Base-by-base conservation (phyloP, 106 monocot species). In the Dendrobium huoshanense region DNA sequence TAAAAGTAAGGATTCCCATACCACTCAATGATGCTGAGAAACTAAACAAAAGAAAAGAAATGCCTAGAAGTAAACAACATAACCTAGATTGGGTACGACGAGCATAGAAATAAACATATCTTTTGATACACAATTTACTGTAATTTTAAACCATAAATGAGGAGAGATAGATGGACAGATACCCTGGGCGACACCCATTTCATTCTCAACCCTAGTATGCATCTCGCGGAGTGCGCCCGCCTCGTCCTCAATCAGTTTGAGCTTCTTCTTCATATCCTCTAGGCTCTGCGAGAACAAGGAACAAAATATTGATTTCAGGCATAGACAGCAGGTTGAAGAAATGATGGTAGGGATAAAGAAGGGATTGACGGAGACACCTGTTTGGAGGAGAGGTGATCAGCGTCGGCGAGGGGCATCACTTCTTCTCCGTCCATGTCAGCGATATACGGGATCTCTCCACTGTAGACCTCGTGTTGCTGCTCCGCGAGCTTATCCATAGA, bases 171-270 rank as follows among this genome's bases (percentile, higher is more conserved):
- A 70, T 70, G 33, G 37, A 79, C 67, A 10, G 44, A 40, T n/a
- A 89, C 94, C 95, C 85, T 92, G 95, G 68, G 77, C 89, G 27
- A 89, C 83, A 31, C 84, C 80, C 96, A 96, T 96, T 86, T 93
- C 96, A 68, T 90, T 96, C 87, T 91, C 93, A 33, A 89, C 93
- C 80, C 91, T 96, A 75, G 96, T 87, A 77, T 96, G 96, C 93
- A 96, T 91, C 82, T 96, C 96, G 22, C 91, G 91, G 44, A 96
- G 88, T 17, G 93, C 96, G 27, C 87, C 82, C 17, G 93, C 93
- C 79, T 96, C 96, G 3, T 93, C 91, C 85, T 96, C 93, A 88
- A 91, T 93, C 82, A 88, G 89, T 84, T 90, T 90, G 18, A 96
- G 81, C 55, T 91, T 88, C 80, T 86, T 91, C 88, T 90, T 96